phyloP scores from a whole-genome alignment of 768 basidiomycete genomes.

The Omphalotus guepiniiformis region DNA sequence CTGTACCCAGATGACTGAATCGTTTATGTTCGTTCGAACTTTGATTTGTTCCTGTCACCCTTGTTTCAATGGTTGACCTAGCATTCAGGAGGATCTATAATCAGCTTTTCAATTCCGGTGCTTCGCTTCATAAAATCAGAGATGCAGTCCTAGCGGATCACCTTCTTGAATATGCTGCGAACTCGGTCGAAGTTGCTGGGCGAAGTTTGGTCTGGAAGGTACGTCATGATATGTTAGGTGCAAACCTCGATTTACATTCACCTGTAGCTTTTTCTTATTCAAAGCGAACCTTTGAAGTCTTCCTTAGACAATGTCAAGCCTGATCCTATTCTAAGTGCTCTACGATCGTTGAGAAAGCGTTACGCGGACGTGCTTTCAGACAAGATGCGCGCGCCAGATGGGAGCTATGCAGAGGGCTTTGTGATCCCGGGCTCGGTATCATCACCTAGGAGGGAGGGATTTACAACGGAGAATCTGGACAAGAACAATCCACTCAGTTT shows the following conservation, averaged over 20 bases:
- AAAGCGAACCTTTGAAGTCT: constrained; percentile 58
- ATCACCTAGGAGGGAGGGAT: constrained; percentile 27
- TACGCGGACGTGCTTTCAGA: constrained; percentile 59
- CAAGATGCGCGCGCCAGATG: constrained; percentile 82
- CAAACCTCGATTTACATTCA: constrained; percentile 13
- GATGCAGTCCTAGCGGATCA: constrained; percentile 63
- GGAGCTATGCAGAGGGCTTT: constrained; percentile 71
- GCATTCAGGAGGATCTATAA: constrained; percentile 13
- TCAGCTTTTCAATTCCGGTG: constrained; percentile 47
- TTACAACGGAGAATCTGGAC: constrained; percentile 45
- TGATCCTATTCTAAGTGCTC: constrained; percentile 33
- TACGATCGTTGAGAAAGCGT: constrained; percentile 47
- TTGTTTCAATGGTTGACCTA: neutral
- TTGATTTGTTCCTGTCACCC: neutral
- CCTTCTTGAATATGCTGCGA: constrained; percentile 41
- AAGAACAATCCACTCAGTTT: constrained; percentile 80
- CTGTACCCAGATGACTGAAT: neutral
- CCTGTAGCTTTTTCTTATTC: constrained; percentile 63
- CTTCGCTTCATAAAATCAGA: constrained; percentile 58
- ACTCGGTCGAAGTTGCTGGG: constrained; percentile 52
- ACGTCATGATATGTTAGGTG: constrained; percentile 7
- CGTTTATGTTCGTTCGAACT: neutral
- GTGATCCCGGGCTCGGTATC: constrained; percentile 46
- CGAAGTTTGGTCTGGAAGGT: constrained; percentile 89
- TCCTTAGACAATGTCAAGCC: constrained; percentile 33